Base-by-base conservation (phyloP, 73 alveolate genomes). In the Paramecium sexaurelia region DNA sequence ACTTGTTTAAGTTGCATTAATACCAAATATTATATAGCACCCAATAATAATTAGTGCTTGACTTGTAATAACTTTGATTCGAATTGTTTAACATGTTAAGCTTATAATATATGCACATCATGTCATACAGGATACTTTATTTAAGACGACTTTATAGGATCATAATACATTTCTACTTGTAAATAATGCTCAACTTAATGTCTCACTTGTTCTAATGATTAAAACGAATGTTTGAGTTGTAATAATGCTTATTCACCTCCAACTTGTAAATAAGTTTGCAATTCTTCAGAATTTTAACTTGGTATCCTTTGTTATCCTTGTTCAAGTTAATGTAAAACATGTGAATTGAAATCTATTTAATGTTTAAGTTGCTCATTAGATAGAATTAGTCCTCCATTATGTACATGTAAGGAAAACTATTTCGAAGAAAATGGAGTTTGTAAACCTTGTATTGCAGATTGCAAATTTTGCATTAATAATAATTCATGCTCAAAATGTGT, bases 381-480 rank as follows among this genome's bases (percentile, higher is more conserved):
- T 73, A 73, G 87, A 36, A 36, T 33, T 1, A 73, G 87, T 33
- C 87, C 87, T 33, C 87, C 87, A 10, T 22, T 33, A 73, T 73
- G 87, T 33, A 6, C 36, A 11, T 73, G 87, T 11, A 24, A 33
- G 37, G 56, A 20, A 73, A 22, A 17, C 17, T 73, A 73, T 11
- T 27, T 73, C 35, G 87, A 73, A 3, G 13, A n/a, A 1, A 27
- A 27, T 73, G 66, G 45, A 61, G 11, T 4, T 11, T 61, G 83
- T n/a, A 26, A 20, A 11, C 47, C 47, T 22, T 61, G 83, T 61
- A 32, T 26, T 26, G 6, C 47, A 6, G 26, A 61, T 61, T 61
- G 83, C 24, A 32, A 61, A 61, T 61, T 11, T 61, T 61, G 83
- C 9, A 3, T 13, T 6, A 6, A 61, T 29, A 0, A 41, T 22